Evolutionary conservation across 495 filamentous ascomycete species (phyloP), one percentile per base, ranked within the genome.

Genomic region (Talaromyces borbonicus): DNA sequence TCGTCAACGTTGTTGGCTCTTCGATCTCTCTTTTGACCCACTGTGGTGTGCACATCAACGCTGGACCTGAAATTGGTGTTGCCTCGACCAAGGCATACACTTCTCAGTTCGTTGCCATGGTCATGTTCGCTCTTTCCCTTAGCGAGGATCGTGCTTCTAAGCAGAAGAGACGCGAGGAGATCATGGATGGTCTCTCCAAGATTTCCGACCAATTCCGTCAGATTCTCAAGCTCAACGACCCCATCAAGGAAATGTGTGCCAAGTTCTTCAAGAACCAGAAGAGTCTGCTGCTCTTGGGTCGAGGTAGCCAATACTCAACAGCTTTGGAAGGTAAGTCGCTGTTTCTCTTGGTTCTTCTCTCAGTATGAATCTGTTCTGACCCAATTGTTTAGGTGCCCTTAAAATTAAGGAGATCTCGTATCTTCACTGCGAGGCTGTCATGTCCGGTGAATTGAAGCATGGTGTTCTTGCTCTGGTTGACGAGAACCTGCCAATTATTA

Each of bases 391-490:
- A 80, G 77, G 78, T 61, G 92, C 92, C 38, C 75, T 98, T 27
- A 98, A 98, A 74, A 98, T 98, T 61, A 98, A 98, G 78, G 92
- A 98, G 70, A 98, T 98, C 53, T 97, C 92, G 36, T 98, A 98
- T 64, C 84, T 98, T 41, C 92, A 98, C 64, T 98, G 92, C 64
- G 92, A 98, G 72, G 92, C 92, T 58, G 92, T 98, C 66, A 98
- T 98, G 92, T 97, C 92, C 48, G 92, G 92, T 61, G 92, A 98
- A 69, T 69, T 98, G 52, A 98, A 98, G 73, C 92, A 98, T 63
- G 92, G 92, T 71, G 92, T 98, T 46, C 73, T 98, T 58, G 92
- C 92, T 37, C 76, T 98, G 48, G 92, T 98, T 35, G 92, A 98
- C 58, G 92, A 97, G 75, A 88, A 94, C 63, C 77, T 98, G 23